Percentiles rank a stretch among this genome's conserved stretches.
Evolutionary conservation across 2,329 filamentous ascomycete genomes (phyloP).

Genomic region (Aureobasidium leucospermi): DNA sequence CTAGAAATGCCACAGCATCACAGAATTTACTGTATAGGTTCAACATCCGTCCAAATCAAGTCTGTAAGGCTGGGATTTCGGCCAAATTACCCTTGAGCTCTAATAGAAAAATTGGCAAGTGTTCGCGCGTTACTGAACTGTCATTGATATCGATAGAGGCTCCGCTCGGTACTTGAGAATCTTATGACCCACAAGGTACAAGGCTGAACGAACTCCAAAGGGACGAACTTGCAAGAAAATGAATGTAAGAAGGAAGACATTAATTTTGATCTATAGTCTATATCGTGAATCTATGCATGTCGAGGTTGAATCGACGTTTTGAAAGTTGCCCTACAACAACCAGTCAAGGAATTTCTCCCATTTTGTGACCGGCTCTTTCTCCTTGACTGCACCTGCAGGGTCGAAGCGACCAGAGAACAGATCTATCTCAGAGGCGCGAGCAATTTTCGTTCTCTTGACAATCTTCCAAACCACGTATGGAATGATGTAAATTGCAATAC

Average conservation of each 20-base stretch:
- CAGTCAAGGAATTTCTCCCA: conserved; percentile 15
- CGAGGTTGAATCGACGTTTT: not conserved
- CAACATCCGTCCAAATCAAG: too few species aligned
- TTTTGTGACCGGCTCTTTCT: conserved; percentile 1
- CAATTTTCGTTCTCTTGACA: conserved; percentile 29
- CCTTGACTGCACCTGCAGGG: not conserved
- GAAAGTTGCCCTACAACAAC: not conserved
- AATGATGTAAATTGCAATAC: conserved; percentile 32
- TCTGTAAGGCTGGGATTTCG: too few species aligned
- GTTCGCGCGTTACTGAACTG: too few species aligned
- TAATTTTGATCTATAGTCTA: not conserved
- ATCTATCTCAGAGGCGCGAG: conserved; percentile 21
- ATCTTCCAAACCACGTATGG: conserved; percentile 38
- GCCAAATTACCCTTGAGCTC: too few species aligned
- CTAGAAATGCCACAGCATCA: too few species aligned
- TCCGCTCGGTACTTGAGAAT: too few species aligned
- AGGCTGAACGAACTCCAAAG: too few species aligned
- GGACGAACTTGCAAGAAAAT: too few species aligned
- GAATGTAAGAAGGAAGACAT: not conserved
- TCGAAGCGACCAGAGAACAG: conserved; percentile 21
- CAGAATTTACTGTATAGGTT: too few species aligned
- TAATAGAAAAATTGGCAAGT: too few species aligned
- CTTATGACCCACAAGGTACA: too few species aligned
- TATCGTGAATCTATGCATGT: not conserved
- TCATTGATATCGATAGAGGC: too few species aligned